A percentile compares a stretch with the other conserved stretches of the same genome.
Evolutionary conservation across 2,329 filamentous ascomycete genomes (phyloP).

Genomic region (Pseudopithomyces maydicus): DNA sequence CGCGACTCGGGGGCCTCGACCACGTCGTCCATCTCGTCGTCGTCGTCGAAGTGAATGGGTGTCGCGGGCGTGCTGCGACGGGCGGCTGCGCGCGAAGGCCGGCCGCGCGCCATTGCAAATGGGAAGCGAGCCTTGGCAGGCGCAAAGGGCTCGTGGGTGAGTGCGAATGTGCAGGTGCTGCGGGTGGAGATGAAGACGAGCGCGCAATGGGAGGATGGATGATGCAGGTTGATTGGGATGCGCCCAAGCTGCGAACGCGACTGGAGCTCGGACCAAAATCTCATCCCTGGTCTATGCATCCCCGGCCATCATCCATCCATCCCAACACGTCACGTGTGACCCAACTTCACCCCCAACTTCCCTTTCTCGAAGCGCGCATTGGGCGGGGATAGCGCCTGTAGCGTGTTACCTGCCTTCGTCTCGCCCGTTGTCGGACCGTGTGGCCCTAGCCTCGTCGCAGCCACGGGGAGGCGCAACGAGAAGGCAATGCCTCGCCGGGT

Average conservation of each 20-base stretch:
- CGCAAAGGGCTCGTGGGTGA: neutral
- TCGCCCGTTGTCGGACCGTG: too few relatives aligned
- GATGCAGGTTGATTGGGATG: neutral
- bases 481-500: too few relatives aligned
- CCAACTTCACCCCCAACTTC: neutral
- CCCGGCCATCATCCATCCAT: too few relatives aligned
- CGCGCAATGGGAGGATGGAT: neutral
- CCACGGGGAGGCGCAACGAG: too few relatives aligned
- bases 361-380: neutral
- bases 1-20: slow-evolving; percentile 39
- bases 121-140: neutral
- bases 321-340: neutral
- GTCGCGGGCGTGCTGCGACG: slow-evolving; percentile 46
- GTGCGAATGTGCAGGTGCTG: neutral
- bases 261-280: neutral
- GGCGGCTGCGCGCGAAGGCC: slow-evolving; percentile 45
- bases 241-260: neutral
- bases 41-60: slow-evolving; percentile 37
- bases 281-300: too few relatives aligned
- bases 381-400: neutral
- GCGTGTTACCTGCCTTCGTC: too few relatives aligned
- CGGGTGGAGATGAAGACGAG: neutral
- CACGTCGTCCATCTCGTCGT: slow-evolving; percentile 41
- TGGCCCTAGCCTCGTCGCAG: too few relatives aligned
- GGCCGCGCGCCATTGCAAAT: slow-evolving; percentile 40